These are phyloP conservation scores for Echites panduratus DNA, from an alignment of 257 asterid species.

Conservation along the genomic window DNA sequence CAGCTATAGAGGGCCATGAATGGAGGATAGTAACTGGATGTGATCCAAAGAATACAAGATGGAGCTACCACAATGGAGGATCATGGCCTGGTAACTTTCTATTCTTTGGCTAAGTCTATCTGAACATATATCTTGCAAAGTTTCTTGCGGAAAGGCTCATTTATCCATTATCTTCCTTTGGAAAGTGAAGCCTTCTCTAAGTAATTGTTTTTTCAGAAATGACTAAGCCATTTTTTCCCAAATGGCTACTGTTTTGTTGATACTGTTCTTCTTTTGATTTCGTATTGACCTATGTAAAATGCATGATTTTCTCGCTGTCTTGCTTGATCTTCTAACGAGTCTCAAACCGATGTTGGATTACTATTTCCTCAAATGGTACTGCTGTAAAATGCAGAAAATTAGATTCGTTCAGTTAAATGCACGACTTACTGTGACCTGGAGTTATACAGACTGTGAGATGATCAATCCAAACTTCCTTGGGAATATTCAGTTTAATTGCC, in stretches of 20 bases:
- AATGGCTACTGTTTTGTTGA: not conserved
- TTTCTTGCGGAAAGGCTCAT: not conserved
- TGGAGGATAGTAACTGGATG: conserved; percentile 61
- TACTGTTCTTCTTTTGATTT: not conserved
- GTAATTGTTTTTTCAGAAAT: not conserved
- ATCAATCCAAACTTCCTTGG: not conserved
- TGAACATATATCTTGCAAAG: not conserved
- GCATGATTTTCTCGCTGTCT: not conserved
- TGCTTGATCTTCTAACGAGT: not conserved
- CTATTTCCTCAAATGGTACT: not conserved
- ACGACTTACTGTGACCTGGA: not conserved
- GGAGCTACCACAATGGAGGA: conserved; percentile 76
- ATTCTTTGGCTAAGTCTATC: not conserved
- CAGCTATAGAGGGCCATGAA: conserved; percentile 63
- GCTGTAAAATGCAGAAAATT: not conserved
- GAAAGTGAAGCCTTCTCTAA: not conserved
- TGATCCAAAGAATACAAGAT: conserved; percentile 67
- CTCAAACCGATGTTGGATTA: not conserved
- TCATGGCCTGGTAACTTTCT: conserved; percentile 58
- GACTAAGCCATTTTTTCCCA: not conserved
- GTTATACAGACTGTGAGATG: not conserved
- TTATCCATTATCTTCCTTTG: not conserved
- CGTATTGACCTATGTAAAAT: not conserved
- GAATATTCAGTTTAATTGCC: not conserved
- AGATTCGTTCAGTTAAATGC: not conserved